A percentile compares a stretch with the other conserved stretches of the same genome.
Conservation (phyloP, 495 filamentous ascomycete genomes). For the Stereocaulon alpinum region DNA sequence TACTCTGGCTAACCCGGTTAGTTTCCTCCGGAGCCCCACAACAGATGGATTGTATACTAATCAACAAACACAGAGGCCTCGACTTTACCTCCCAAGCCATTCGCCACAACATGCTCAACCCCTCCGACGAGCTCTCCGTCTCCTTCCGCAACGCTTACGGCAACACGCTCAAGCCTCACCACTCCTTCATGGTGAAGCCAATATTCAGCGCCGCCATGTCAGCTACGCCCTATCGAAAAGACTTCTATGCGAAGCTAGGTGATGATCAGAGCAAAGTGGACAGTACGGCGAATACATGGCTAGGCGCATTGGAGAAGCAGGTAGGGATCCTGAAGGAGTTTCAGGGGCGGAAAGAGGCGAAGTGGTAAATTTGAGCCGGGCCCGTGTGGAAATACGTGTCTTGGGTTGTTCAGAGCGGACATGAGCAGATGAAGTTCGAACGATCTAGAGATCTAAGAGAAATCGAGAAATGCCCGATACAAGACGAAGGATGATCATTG, state of each 20-base stretch:
- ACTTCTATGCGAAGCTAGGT: constrained; percentile 83
- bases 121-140: constrained; percentile 59
- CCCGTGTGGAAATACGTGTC: no score
- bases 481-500: no score
- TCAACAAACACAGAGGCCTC: constrained; percentile 51
- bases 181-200: constrained; percentile 75
- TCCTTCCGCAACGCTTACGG: constrained; percentile 84
- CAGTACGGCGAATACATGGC: constrained; percentile 28
- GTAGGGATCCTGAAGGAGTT: constrained; percentile 67
- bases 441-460: no score
- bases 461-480: no score
- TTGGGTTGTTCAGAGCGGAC: no score
- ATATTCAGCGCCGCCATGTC: constrained; percentile 87
- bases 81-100: constrained; percentile 85
- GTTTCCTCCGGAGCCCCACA: background rate
- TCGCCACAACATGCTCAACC: constrained; percentile 57
- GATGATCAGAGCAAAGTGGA: constrained; percentile 42
- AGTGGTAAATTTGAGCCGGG: constrained; percentile 42
- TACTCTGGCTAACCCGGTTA: constrained; percentile 87
- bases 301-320: constrained; percentile 63
- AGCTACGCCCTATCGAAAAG: constrained; percentile 80
- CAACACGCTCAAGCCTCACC: constrained; percentile 79
- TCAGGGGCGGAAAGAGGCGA: constrained; percentile 54
- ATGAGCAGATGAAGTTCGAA: no score
- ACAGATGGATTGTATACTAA: no score